These are phyloP conservation scores for Camellia lanceoleosa DNA, from an alignment of 148 eudicot genomes.

Conservation along the genomic window DNA sequence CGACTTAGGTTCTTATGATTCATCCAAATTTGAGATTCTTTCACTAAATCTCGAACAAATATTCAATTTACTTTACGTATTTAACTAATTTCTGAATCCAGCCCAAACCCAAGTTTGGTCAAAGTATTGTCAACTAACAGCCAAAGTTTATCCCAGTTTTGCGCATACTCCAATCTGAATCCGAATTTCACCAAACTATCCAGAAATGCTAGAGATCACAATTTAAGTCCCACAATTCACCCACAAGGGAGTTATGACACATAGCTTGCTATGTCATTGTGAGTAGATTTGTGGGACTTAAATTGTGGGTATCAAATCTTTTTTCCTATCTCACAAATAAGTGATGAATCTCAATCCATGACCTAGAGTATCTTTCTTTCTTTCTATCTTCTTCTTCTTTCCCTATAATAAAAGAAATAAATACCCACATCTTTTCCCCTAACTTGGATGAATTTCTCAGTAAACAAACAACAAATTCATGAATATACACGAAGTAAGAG, in stretches of 20 bases:
- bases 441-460: neutral
- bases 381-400: too few relatives aligned
- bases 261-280: too few relatives aligned
- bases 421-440: neutral
- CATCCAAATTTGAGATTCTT: neutral
- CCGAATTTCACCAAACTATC: neutral
- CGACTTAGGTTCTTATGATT: neutral
- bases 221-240: too few relatives aligned
- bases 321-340: neutral
- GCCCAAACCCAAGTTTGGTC: neutral
- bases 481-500: neutral
- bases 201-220: neutral
- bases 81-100: too few relatives aligned
- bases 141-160: neutral
- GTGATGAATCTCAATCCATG: neutral
- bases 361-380: neutral
- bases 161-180: neutral
- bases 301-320: too few relatives aligned
- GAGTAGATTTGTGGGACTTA: too few relatives aligned
- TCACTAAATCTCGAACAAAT: neutral
- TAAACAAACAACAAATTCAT: constrained; percentile 2
- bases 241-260: too few relatives aligned
- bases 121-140: neutral
- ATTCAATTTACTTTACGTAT: too few relatives aligned
- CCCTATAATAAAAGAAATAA: too few relatives aligned